Evolutionary conservation across 495 filamentous ascomycete species (phyloP).

Genomic region (Aspergillus wentii): DNA sequence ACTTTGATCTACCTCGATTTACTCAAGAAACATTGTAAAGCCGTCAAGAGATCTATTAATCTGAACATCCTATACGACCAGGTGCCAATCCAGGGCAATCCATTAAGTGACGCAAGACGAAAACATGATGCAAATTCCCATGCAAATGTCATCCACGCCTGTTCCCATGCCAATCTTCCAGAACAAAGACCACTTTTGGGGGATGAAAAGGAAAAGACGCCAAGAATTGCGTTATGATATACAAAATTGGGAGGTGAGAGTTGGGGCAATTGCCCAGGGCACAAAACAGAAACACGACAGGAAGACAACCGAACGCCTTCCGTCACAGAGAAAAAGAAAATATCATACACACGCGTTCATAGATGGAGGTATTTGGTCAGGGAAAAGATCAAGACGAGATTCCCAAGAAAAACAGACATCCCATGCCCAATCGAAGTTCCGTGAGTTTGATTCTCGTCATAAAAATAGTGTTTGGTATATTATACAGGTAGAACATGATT

Average conservation of each 20-base stretch:
- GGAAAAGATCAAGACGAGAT: slow-evolving; percentile 8
- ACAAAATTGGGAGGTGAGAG: slow-evolving; percentile 36
- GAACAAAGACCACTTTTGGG: not conserved
- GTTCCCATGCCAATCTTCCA: not conserved
- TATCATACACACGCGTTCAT: slow-evolving; percentile 40
- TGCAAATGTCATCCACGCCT: no score
- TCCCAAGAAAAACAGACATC: slow-evolving; percentile 12
- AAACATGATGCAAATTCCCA: not conserved
- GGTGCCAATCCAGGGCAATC: no score
- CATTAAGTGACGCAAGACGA: no score
- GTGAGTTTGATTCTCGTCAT: slow-evolving; percentile 18
- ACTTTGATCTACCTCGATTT: no score
- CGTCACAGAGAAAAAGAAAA: slow-evolving; percentile 30
- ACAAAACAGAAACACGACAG: slow-evolving; percentile 18
- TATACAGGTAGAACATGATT: slow-evolving; percentile 32
- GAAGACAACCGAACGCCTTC: slow-evolving; percentile 33
- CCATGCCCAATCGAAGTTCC: slow-evolving; percentile 21
- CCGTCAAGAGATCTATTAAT: no score
- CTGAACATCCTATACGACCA: no score
- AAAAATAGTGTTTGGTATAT: slow-evolving; percentile 38
- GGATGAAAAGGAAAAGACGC: not conserved
- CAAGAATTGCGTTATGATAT: slow-evolving; percentile 17
- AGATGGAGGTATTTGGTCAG: no score
- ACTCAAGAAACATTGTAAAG: no score
- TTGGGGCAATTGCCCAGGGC: slow-evolving; percentile 13